Base-by-base conservation (phyloP, 2,329 filamentous ascomycete genomes). In the Juglanconis sp. region DNA sequence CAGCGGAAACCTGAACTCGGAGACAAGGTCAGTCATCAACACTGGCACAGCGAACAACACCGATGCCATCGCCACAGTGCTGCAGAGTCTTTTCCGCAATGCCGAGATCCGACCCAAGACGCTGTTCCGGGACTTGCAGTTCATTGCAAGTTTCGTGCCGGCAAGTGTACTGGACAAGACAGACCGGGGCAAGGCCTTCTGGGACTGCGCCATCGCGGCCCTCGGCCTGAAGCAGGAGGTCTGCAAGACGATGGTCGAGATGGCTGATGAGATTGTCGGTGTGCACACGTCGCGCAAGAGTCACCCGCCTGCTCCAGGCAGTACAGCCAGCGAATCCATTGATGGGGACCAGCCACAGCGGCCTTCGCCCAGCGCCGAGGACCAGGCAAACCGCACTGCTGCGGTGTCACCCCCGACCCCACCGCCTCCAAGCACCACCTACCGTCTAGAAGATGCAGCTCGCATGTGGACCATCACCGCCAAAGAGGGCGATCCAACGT, bases 391-490 rank as follows among this genome's bases (percentile, higher is more conserved):
- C n/a, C 58, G 61, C 40, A 67, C 69, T 24, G 69, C 72, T 3
- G 70, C 72, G 9, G 73, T 73, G 10, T 66, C 72, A 13, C 76
- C 76, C 2, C 74, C 75, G 38, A 78, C 77, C 7, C 78, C 79
- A 5, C 73, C 80, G 11, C 74, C 77, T 10, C 76, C 81, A 0
- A 77, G 85, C 3, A 82, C 87, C 59, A 83, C 87, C 51, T 88
- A 91, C 73, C 86, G 83, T 59, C 85, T 95, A 70, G 81, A 86
- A 48, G 92, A 97, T 71, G 94, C 92, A 0, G 93, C 90, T 3
- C 86, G 84, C 66, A 95, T 98, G 87, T 92, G 91, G 81, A 89
- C 91, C 64, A 95, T 97, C 70, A 94, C 93, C 1, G 95, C 95
- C 15, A 95, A 93, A 72, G 95, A 99, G 75, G 93, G 94, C 44